A percentile compares a stretch with the other conserved stretches of the same genome.
Conservation (phyloP, 2,329 filamentous ascomycete genomes). For the Trichoderma atrobrunneum region DNA sequence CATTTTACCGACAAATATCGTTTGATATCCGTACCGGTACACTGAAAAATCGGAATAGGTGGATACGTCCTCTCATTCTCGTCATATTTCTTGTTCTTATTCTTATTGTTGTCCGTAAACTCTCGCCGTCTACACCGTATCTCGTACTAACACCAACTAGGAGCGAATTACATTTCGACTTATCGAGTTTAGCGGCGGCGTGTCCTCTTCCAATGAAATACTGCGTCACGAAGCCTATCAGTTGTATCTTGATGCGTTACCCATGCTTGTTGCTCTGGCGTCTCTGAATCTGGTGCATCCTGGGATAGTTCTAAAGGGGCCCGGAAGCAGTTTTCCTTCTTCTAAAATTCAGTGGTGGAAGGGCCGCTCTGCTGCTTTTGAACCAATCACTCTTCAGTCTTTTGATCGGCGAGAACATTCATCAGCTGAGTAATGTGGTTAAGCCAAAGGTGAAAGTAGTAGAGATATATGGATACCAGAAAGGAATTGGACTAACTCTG, state of each 20-base stretch:
- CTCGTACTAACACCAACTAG: constrained; percentile 27
- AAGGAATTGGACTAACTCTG: not conserved
- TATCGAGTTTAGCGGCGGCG: constrained; percentile 51
- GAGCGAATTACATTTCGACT: constrained; percentile 60
- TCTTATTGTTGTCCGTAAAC: constrained; percentile 36
- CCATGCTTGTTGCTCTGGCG: constrained; percentile 50
- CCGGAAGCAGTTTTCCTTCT: constrained; percentile 41
- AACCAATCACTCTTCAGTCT: not conserved
- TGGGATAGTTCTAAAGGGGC: constrained; percentile 41
- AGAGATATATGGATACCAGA: not conserved
- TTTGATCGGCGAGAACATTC: not conserved
- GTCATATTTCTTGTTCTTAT: constrained; percentile 34
- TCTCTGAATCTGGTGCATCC: constrained; percentile 46
- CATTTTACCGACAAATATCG: constrained; percentile 34
- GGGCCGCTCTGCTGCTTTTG: not conserved
- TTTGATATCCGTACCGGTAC: constrained; percentile 13
- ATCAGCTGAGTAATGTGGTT: not conserved
- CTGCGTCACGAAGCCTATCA: constrained; percentile 47
- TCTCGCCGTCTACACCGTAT: not conserved
- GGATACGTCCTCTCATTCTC: constrained; percentile 36
- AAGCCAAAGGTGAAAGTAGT: not conserved
- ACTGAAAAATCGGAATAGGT: constrained; percentile 24
- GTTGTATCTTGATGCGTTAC: constrained; percentile 50
- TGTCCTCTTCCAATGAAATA: constrained; percentile 25
- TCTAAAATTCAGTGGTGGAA: not conserved